Percentiles rank a stretch among this genome's conserved stretches.
These are phyloP conservation scores for Ogataea zsoltii DNA, from an alignment of 805 yeast species.

Conservation along the genomic window DNA sequence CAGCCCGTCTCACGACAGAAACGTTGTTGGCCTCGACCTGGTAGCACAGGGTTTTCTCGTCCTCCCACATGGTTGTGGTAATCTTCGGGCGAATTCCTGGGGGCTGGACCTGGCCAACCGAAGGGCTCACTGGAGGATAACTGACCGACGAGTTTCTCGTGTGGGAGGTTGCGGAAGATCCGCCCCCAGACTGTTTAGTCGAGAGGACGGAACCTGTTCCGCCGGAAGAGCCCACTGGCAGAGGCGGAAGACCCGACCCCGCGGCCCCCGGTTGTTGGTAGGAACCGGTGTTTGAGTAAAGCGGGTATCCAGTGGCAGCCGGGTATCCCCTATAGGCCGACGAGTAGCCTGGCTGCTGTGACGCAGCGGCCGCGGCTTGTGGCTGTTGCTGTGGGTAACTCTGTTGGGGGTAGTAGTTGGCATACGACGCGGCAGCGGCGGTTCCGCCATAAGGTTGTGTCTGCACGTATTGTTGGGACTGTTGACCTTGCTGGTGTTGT, in stretches of 20 bases:
- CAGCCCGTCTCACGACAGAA: conserved; percentile 64
- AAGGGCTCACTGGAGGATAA: conserved; percentile 29
- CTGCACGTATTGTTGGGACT: conserved; percentile 20
- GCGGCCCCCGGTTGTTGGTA: conserved; percentile 18
- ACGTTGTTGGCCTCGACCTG: conserved; percentile 70
- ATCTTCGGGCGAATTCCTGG: conserved; percentile 55
- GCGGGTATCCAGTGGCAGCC: conserved; percentile 19
- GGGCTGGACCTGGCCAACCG: conserved; percentile 41
- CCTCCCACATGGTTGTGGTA: conserved; percentile 73
- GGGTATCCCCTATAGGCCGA: conserved; percentile 22
- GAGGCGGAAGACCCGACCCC: conserved; percentile 14
- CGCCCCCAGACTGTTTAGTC: conserved; percentile 8
- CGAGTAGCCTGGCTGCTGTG: conserved; percentile 18
- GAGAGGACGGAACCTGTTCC: conserved; percentile 6
- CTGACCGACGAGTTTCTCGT: conserved; percentile 16
- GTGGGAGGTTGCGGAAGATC: conserved; percentile 11
- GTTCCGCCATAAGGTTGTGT: conserved; percentile 15
- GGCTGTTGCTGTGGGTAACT: conserved; percentile 21
- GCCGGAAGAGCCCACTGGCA: conserved; percentile 10
- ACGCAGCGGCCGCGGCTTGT: conserved; percentile 9
- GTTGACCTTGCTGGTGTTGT: conserved; percentile 19
- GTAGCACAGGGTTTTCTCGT: conserved; percentile 65
- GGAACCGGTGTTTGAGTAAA: conserved; percentile 9
- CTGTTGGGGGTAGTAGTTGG: conserved; percentile 21
- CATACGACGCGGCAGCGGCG: conserved; percentile 9